Percentiles rank a stretch among this genome's conserved stretches.
These are phyloP conservation scores for Kernera saxatilis DNA, from an alignment of 345 rosid species.

Conservation along the genomic window DNA sequence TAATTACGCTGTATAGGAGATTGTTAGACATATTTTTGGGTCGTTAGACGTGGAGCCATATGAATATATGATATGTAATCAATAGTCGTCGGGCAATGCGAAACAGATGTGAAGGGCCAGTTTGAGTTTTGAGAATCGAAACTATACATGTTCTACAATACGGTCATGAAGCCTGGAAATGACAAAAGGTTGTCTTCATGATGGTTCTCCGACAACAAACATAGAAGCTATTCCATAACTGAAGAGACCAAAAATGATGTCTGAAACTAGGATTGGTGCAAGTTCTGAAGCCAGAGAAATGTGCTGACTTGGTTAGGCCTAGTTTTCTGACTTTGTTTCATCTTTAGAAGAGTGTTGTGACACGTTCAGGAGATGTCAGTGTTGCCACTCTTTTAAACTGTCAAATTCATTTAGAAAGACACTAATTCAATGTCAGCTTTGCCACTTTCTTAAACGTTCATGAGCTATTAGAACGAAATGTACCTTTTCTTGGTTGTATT, in stretches of 20 bases:
- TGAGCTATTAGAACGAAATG: not conserved
- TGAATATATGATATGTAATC: too few relatives aligned
- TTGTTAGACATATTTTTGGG: too few relatives aligned
- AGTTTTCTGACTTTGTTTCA: slow-evolving; percentile 8
- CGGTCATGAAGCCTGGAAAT: too few relatives aligned
- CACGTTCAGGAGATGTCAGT: slow-evolving; percentile 46
- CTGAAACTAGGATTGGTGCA: not conserved
- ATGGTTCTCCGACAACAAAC: too few relatives aligned
- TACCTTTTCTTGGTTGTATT: slow-evolving; percentile 77
- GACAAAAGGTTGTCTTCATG: too few relatives aligned
- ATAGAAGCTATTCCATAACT: not conserved
- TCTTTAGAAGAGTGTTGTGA: slow-evolving; percentile 51
- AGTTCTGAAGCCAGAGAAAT: slow-evolving; percentile 1
- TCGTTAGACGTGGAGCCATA: too few relatives aligned
- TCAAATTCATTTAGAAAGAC: slow-evolving; percentile 2
- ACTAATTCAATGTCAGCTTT: slow-evolving; percentile 27
- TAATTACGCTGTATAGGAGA: too few relatives aligned
- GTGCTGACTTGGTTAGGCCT: slow-evolving; percentile 7
- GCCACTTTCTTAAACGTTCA: slow-evolving; percentile 30
- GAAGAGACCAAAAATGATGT: slow-evolving; percentile 3
- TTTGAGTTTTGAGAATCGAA: too few relatives aligned
- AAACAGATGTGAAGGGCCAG: too few relatives aligned
- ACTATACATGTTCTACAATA: too few relatives aligned
- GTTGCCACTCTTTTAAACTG: slow-evolving; percentile 74
- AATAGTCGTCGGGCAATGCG: too few relatives aligned